Percentiles rank a stretch among this genome's conserved stretches.
Conservation (phyloP, 352 stramenopile genomes). For the Hyaloperonospora brassicae region DNA sequence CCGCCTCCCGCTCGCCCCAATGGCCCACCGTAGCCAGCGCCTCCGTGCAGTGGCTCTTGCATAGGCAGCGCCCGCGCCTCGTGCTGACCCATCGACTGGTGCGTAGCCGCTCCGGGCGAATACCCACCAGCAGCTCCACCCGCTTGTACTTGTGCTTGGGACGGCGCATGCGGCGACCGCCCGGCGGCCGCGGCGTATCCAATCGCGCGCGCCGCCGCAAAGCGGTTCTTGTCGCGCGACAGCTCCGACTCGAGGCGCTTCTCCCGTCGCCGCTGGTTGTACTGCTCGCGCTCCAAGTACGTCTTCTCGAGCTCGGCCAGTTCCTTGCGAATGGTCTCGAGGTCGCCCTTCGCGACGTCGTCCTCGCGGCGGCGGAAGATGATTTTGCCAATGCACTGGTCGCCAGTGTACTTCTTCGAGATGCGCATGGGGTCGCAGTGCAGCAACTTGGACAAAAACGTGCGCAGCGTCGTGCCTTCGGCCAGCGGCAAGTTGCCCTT, state of each 20-base stretch:
- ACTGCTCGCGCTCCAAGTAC: constrained; percentile 94
- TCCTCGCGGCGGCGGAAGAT: constrained; percentile 67
- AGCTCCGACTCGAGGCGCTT: constrained; percentile 80
- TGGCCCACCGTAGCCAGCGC: constrained; percentile 6
- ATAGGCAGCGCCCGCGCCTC: constrained; percentile 14
- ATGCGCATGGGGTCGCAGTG: constrained; percentile 99
- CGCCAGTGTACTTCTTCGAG: constrained; percentile 98
- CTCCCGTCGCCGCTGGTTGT: constrained; percentile 88
- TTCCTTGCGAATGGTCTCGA: constrained; percentile 68
- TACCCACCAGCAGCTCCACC: background rate
- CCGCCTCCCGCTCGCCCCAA: constrained; percentile 3
- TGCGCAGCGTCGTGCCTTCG: constrained; percentile 95
- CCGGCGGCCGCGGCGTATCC: constrained; percentile 21
- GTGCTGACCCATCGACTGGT: constrained; percentile 20
- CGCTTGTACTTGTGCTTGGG: constrained; percentile 12
- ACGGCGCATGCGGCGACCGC: constrained; percentile 11
- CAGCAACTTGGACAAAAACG: constrained; percentile 95
- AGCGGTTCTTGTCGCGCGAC: constrained; percentile 61
- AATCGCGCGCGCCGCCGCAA: constrained; percentile 34
- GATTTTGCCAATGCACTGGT: constrained; percentile 97
- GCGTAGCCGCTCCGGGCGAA: background rate
- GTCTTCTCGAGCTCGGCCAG: constrained; percentile 90
- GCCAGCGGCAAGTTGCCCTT: constrained; percentile 93
- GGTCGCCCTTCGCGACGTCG: constrained; percentile 68
- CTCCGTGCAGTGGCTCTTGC: constrained; percentile 12